Conservation (phyloP, 257 asterid species). For the Coffea eugenioides region DNA sequence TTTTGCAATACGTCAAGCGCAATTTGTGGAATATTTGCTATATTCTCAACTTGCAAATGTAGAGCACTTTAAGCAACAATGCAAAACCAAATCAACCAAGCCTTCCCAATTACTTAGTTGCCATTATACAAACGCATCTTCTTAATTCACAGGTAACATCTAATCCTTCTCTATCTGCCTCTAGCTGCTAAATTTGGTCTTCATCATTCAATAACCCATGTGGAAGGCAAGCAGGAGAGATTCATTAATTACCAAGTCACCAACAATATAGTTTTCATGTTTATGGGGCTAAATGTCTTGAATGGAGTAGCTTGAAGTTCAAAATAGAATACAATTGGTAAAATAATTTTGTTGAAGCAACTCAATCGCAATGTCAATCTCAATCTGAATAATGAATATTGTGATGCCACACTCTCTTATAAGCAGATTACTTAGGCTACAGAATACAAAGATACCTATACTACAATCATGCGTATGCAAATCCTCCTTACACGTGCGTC, state of each 20-base stretch:
- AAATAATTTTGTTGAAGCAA: neutral
- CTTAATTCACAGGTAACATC: neutral
- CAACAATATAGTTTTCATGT: neutral
- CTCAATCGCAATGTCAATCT: neutral
- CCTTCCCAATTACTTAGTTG: neutral
- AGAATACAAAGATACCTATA: neutral
- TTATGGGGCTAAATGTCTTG: neutral
- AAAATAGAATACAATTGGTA: neutral
- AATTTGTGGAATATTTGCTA: neutral
- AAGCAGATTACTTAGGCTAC: neutral
- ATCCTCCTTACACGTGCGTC: neutral
- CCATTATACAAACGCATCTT: neutral
- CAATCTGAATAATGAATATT: neutral
- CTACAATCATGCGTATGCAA: neutral
- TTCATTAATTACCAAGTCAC: neutral
- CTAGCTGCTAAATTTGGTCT: neutral
- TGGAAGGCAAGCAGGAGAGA: neutral
- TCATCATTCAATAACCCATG: neutral
- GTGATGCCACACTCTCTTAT: neutral
- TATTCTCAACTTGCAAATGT: neutral
- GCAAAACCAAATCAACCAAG: neutral
- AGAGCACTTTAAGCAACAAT: neutral
- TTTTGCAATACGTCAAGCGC: neutral
- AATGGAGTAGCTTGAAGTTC: neutral
- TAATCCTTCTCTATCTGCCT: neutral